Conservation (phyloP, 169 alveolate species). For the Plasmodium coatneyi region DNA sequence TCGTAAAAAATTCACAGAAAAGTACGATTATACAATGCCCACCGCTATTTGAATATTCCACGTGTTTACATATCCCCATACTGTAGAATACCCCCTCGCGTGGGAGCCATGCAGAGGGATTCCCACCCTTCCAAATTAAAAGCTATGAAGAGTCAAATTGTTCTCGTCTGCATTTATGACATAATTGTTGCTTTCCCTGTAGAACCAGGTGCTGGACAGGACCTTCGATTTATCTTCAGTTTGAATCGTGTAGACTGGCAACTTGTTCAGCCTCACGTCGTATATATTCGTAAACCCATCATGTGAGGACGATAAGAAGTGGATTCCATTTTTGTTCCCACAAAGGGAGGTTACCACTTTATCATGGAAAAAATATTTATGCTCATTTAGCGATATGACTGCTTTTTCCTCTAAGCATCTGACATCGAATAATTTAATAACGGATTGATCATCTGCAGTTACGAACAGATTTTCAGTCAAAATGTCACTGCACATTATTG, state of each 20-base stretch:
- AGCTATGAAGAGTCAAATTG: slow-evolving; percentile 27
- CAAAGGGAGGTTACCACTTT: slow-evolving; percentile 45
- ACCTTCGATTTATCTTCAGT: slow-evolving; percentile 47
- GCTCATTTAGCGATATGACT: slow-evolving; percentile 35
- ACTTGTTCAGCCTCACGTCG: slow-evolving; percentile 56
- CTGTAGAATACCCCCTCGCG: background rate
- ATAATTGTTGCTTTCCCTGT: slow-evolving; percentile 7
- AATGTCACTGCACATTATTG: slow-evolving; percentile 51
- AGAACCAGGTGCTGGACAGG: slow-evolving; percentile 62
- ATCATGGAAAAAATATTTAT: slow-evolving; percentile 69
- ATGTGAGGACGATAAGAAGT: slow-evolving; percentile 63
- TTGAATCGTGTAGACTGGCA: slow-evolving; percentile 57
- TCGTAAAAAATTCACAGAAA: background rate
- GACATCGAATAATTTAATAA: slow-evolving; percentile 64
- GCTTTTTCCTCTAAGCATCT: slow-evolving; percentile 33
- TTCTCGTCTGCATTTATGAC: slow-evolving; percentile 50
- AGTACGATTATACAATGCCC: background rate
- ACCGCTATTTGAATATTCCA: background rate
- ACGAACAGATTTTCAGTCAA: slow-evolving; percentile 21
- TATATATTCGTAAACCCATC: slow-evolving; percentile 67
- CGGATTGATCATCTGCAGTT: slow-evolving; percentile 63
- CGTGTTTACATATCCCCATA: background rate
- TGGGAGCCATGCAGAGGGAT: background rate
- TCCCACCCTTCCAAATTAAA: slow-evolving; percentile 14
- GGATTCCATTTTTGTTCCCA: slow-evolving; percentile 40